phyloP scores from a whole-genome alignment of 257 asterid species.

The Buddleja alternifolia region DNA sequence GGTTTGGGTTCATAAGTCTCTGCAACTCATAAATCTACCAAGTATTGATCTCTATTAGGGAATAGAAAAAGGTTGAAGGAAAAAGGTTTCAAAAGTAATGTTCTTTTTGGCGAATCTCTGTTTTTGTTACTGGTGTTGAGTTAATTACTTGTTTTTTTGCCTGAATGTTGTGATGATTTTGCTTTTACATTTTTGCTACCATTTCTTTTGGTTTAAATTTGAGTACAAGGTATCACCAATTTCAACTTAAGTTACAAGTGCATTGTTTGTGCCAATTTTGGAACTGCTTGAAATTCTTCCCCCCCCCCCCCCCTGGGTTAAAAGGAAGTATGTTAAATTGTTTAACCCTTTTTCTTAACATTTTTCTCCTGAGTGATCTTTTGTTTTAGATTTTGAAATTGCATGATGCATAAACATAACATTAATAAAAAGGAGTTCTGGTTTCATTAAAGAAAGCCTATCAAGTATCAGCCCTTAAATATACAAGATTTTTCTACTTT shows the following conservation, averaged over 20 bases:
- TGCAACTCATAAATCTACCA: too few relatives aligned
- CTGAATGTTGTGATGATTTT: conserved; percentile 34
- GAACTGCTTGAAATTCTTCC: conserved; percentile 10
- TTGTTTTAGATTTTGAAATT: neutral
- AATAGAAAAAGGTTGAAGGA: too few relatives aligned
- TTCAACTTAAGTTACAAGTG: conserved; percentile 32
- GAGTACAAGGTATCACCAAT: conserved; percentile 18
- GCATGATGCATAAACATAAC: neutral
- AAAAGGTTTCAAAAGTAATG: too few relatives aligned
- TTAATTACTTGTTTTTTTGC: conserved; percentile 13
- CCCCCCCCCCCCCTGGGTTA: conserved; percentile 9
- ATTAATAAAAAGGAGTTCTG: neutral
- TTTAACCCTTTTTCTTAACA: conserved; percentile 7
- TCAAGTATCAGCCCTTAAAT: neutral
- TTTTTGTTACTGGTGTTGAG: conserved; percentile 24
- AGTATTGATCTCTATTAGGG: too few relatives aligned
- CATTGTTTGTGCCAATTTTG: conserved; percentile 13
- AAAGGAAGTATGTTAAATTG: neutral
- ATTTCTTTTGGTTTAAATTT: neutral
- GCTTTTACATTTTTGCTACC: conserved; percentile 32
- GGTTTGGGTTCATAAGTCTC: too few relatives aligned
- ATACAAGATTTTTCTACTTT: neutral
- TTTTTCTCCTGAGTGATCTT: conserved; percentile 6
- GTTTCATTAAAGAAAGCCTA: neutral
- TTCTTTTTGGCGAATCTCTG: conserved; percentile 43